These are phyloP conservation scores for Neofusicoccum laricinum DNA, from an alignment of 2,329 filamentous ascomycete species.

Conservation along the genomic window DNA sequence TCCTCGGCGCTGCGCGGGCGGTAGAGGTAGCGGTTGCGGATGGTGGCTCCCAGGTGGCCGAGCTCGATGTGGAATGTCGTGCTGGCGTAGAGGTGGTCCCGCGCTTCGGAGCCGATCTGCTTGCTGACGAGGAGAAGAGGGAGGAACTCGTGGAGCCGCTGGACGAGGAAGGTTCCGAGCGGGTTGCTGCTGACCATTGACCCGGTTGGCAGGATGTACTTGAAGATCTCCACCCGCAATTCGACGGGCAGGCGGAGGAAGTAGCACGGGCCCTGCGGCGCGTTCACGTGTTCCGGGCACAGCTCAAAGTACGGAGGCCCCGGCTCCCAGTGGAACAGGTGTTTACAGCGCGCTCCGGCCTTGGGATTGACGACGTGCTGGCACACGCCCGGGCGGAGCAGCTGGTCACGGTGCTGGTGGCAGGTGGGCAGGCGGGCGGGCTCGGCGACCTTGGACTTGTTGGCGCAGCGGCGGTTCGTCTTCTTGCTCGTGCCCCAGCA, in stretches of 20 bases:
- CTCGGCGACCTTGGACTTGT: conserved; percentile 12
- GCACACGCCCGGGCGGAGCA: conserved; percentile 28
- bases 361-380: conserved; percentile 19
- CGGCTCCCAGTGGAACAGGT: conserved; percentile 28
- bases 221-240: conserved; percentile 30
- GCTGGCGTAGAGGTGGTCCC: conserved; percentile 29
- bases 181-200: conserved; percentile 18
- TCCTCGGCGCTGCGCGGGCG: conserved; percentile 29
- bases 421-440: conserved; percentile 29
- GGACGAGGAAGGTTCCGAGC: background rate
- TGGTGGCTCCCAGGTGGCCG: conserved; percentile 30
- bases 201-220: conserved; percentile 28
- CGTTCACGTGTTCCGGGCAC: conserved; percentile 26
- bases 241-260: conserved; percentile 32
- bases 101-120: conserved; percentile 28
- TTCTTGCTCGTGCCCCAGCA: conserved; percentile 11
- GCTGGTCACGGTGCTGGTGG: conserved; percentile 28
- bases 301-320: conserved; percentile 28
- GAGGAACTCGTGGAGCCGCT: background rate
- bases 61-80: conserved; percentile 31
- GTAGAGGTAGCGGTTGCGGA: conserved; percentile 31
- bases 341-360: conserved; percentile 25
- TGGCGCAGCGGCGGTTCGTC: conserved; percentile 6
- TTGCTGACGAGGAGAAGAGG: conserved; percentile 27
- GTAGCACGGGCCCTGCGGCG: conserved; percentile 30